Base-by-base conservation (phyloP, 2,329 filamentous ascomycete genomes). In the Cladosporium sp. region DNA sequence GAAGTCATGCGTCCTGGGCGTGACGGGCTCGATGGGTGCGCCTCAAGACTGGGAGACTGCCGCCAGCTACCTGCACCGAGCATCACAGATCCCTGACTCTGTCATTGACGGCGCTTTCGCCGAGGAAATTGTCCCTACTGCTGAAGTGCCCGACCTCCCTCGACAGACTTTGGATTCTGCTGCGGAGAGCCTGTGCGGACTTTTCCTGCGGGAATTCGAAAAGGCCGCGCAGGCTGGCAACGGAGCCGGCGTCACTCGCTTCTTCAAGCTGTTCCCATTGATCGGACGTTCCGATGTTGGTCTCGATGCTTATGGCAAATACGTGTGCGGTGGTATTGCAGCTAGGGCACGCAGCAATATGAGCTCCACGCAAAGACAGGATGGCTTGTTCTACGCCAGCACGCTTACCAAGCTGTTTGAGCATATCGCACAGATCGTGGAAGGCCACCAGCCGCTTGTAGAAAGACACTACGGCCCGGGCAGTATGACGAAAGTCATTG, bases 41-140 rank as follows among this genome's bases (percentile, higher is more conserved):
- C 89, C 93, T 40, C 93, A 98, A 70, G 93, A 98, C 73, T 98
- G 93, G 93, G 93, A 98, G 71, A 93, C 89, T 3, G 93, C 93
- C 3, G 93, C 93, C 2, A 87, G 81, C 43, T 97, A 97, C 69
- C 79, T 98, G 54, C 83, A 87, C 58, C 82, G 92, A 42, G 91
- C 93, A 6, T 84, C 84, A 55, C 84, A 86, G 60, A 84, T 98
- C 10, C 91, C 92, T 0, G 79, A 84, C 46, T 78, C 86, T 1
- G 92, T 98, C 46, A 78, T 91, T 46, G 80, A 86, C 59, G 89
- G 93, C 22, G 81, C 83, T 13, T 98, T 98, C 67, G 92, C 93
- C 0, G 86, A 91, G 34, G 83, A 89, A 58, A 92, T 95, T 66
- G 93, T 98, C 8, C 93, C 93, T 0, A 97, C 89, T 2, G 88